Conservation (phyloP, 129 eudicot species). For the Flaveria brownii region DNA sequence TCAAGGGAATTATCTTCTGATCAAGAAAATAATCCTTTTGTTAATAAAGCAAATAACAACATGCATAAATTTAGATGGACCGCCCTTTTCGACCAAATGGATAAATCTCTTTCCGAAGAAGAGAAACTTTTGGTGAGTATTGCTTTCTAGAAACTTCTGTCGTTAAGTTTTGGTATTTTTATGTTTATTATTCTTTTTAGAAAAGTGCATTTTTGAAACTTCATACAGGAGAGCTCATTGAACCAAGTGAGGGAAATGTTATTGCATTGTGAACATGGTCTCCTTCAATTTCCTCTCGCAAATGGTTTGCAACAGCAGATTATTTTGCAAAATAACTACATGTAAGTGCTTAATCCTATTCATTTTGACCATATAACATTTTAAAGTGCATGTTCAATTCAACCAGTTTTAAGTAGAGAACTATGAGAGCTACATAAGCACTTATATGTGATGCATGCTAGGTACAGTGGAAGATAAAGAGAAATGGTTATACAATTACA, state of each 20-base stretch:
- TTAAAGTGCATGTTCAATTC: neutral
- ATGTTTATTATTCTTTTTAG: neutral
- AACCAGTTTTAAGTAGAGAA: neutral
- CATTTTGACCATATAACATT: neutral
- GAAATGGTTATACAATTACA: no score
- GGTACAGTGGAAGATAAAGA: neutral
- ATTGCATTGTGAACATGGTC: conserved; percentile 68
- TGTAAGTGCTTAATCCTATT: conserved; percentile 44
- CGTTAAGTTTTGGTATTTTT: neutral
- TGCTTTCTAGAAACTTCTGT: neutral
- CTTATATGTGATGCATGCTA: neutral
- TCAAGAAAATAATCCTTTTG: conserved; percentile 48
- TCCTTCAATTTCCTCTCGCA: conserved; percentile 32
- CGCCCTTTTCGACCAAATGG: conserved; percentile 74
- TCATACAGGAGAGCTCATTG: conserved; percentile 61
- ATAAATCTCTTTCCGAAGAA: conserved; percentile 80
- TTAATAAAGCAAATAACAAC: conserved; percentile 39
- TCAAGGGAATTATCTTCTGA: conserved; percentile 58
- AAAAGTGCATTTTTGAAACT: conserved; percentile 7
- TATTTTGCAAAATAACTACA: conserved; percentile 35
- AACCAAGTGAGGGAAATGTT: conserved; percentile 84
- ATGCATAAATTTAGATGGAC: conserved; percentile 68
- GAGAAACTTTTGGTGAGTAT: conserved; percentile 71
- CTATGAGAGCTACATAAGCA: neutral
- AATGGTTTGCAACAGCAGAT: conserved; percentile 42